phyloP scores from a whole-genome alignment of 164 flowering plant genomes.

The Vitis cinerea region DNA sequence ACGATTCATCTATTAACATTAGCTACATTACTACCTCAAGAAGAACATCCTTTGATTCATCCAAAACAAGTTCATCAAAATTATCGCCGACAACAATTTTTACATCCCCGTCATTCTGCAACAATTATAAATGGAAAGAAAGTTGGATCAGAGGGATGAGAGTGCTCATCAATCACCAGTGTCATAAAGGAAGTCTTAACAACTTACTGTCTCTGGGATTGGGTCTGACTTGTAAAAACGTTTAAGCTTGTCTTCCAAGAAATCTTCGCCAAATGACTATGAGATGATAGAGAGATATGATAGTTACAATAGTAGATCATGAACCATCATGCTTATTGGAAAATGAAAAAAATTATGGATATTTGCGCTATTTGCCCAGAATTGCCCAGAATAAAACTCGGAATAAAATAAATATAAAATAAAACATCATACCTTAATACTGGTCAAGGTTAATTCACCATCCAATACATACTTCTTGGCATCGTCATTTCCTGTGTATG shows the following conservation, averaged over 20 bases:
- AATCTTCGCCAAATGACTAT: constrained; percentile 74
- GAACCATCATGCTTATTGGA: not conserved
- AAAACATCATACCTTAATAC: constrained; percentile 55
- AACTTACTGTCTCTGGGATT: constrained; percentile 79
- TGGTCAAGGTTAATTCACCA: constrained; percentile 61
- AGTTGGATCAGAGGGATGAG: constrained; percentile 1
- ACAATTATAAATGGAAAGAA: not conserved
- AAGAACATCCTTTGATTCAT: constrained; percentile 98
- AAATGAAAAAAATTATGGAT: not conserved
- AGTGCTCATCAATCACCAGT: not conserved
- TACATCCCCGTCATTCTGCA: constrained; percentile 86
- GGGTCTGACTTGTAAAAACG: constrained; percentile 95
- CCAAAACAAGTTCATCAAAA: constrained; percentile 90
- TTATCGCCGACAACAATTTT: constrained; percentile 88
- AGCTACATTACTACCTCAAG: constrained; percentile 64
- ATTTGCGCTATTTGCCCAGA: not conserved
- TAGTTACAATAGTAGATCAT: not conserved
- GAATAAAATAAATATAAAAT: not conserved
- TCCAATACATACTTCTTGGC: constrained; percentile 58
- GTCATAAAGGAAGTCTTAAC: not conserved
- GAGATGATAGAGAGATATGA: not conserved
- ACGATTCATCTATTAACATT: not conserved
- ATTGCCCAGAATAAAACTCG: not conserved
- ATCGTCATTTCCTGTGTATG: constrained; percentile 76
- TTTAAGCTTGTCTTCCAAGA: constrained; percentile 81